Base-by-base conservation (phyloP, 306 rosid species). In the Fragaria iinumae region DNA sequence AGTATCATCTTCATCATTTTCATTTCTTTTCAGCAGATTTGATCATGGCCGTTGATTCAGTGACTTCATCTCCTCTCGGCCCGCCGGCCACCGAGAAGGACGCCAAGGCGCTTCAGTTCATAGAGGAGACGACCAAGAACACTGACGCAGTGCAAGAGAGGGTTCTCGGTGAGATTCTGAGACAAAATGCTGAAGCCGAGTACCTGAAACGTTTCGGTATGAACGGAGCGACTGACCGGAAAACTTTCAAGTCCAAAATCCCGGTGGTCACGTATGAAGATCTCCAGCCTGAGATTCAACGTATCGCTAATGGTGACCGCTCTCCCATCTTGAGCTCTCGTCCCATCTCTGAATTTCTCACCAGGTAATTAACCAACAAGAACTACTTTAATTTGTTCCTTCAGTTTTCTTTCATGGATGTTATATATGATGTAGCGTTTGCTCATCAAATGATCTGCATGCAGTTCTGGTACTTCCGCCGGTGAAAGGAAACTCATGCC, bases 401-500 rank as follows among this genome's bases (percentile, higher is more conserved):
- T 38, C 3, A 4, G 21, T 32, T 3, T 5, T 2, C 45, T 14
- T 45, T 11, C 5, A n/a, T 41, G 16, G 45, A 48, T 10, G 21
- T 29, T 52, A 52, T 1, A 21, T 59, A 39, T 72, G 6, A 65
- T 38, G 70, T 65, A n/a, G 1, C 17, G 23, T 65, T 65, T 65
- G 25, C 2, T 65, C 13, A 16, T 65, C 6, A 34, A 65, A 9
- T 44, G 7, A 39, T 43, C 57, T 57, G 60, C 60, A 20, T 83
- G 59, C 91, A 95, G 99, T 43, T 95, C 99, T 39, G 99, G 99
- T 67, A 95, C 99, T 11, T 95, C 99, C 0, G 97, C 93, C 5
- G 99, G 99, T 0, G 97, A 95, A 77, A 82, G 97, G 73, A 95
- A 95, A 73, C 43, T 95, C 86, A 92, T 88, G 92, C 99, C 99